A percentile compares a stretch with the other conserved stretches of the same genome.
phyloP scores from a whole-genome alignment of 2,329 filamentous ascomycete genomes.

The Phyllosticta paracitricarpa region DNA sequence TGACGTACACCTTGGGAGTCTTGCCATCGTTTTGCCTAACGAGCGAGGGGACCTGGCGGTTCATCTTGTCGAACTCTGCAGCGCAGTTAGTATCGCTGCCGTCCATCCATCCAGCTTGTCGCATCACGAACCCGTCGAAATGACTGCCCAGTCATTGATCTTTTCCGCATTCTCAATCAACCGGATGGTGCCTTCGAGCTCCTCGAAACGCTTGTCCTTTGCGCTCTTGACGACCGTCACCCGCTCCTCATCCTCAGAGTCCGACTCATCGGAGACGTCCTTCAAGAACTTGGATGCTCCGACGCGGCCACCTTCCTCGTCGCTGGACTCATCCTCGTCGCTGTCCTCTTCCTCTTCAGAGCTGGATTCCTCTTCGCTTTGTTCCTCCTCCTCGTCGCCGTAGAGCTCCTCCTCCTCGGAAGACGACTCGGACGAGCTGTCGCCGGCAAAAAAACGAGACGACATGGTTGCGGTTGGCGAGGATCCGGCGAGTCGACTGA shows the following conservation, averaged over 20 bases:
- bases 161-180: slow-evolving; percentile 94
- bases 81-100: slow-evolving; percentile 14
- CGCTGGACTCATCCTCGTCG: slow-evolving; percentile 41
- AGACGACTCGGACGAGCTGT: slow-evolving; percentile 93
- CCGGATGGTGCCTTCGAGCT: slow-evolving; percentile 81
- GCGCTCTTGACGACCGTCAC: slow-evolving; percentile 88
- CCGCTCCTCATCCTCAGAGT: slow-evolving; percentile 75
- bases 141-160: slow-evolving; percentile 94
- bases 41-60: slow-evolving; percentile 59
- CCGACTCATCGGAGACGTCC: slow-evolving; percentile 66
- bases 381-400: slow-evolving; percentile 61
- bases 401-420: slow-evolving; percentile 92
- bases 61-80: slow-evolving; percentile 87
- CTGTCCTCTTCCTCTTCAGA: slow-evolving; percentile 55
- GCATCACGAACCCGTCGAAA: slow-evolving; percentile 60
- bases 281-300: slow-evolving; percentile 80
- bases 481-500: slow-evolving; percentile 5
- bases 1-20: slow-evolving; percentile 84
- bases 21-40: slow-evolving; percentile 55
- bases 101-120: neutral
- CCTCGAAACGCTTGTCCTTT: slow-evolving; percentile 94
- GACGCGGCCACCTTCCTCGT: slow-evolving; percentile 44
- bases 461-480: slow-evolving; percentile 39
- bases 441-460: slow-evolving; percentile 92
- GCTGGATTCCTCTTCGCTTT: slow-evolving; percentile 44